A percentile compares a stretch with the other conserved stretches of the same genome.
These are phyloP conservation scores for Paecilomyces variotii DNA, from an alignment of 2,329 filamentous ascomycete genomes.

Conservation along the genomic window DNA sequence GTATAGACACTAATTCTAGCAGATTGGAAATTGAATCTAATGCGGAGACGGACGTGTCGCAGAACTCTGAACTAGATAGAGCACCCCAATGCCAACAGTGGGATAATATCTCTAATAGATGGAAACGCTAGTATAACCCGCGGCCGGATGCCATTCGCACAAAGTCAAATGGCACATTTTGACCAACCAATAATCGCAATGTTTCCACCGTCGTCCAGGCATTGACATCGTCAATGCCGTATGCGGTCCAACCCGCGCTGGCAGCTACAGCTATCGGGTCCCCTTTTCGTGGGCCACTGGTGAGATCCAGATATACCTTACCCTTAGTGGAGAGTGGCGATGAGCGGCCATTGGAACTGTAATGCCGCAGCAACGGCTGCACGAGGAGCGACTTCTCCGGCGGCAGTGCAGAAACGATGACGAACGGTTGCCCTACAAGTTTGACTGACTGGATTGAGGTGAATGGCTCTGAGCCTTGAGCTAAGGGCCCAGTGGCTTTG, in stretches of 20 bases:
- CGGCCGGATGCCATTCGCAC: conserved; percentile 63
- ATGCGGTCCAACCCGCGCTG: conserved; percentile 69
- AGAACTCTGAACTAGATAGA: neutral
- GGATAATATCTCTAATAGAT: neutral
- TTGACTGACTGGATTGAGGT: conserved; percentile 71
- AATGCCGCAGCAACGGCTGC: conserved; percentile 68
- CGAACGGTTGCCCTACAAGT: conserved; percentile 69
- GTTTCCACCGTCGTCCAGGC: conserved; percentile 82
- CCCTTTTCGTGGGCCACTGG: conserved; percentile 57
- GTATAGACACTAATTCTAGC: too few species aligned
- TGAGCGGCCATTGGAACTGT: conserved; percentile 40
- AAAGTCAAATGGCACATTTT: conserved; percentile 84
- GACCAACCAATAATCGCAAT: conserved; percentile 66
- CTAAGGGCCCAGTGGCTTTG: conserved; percentile 51
- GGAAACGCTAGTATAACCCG: conserved; percentile 39
- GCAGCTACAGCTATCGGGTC: conserved; percentile 64
- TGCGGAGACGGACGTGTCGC: neutral
- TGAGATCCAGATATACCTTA: conserved; percentile 75
- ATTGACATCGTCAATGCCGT: conserved; percentile 69
- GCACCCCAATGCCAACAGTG: neutral
- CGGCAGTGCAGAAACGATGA: conserved; percentile 70
- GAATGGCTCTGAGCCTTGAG: conserved; percentile 56
- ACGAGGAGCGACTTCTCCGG: conserved; percentile 73
- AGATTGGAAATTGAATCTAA: too few species aligned
- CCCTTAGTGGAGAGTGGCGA: conserved; percentile 32